Evolutionary conservation across 768 basidiomycete species (phyloP).

Genomic region (Tephrocybe sp.): DNA sequence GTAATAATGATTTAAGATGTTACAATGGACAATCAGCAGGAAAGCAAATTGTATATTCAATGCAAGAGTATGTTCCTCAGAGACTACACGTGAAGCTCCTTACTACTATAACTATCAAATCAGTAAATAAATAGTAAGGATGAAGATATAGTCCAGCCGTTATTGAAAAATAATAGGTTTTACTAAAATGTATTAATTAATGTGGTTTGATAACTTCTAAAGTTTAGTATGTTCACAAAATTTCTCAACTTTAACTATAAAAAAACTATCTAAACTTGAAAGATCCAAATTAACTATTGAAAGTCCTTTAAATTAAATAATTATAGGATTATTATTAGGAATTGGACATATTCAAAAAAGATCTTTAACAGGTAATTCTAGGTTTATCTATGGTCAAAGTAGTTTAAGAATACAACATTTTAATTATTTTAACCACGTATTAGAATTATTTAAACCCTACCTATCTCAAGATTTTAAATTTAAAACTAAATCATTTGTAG

Average conservation of each 20-base stretch:
- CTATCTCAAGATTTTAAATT: constrained; percentile 5
- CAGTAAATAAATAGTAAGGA: neutral
- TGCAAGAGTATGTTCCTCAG: constrained; percentile 6
- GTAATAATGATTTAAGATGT: too few relatives aligned
- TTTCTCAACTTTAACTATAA: neutral
- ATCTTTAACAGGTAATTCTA: neutral
- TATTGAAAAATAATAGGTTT: constrained; percentile 2
- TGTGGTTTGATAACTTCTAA: too few relatives aligned
- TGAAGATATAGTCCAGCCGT: constrained; percentile 6
- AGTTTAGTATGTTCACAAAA: too few relatives aligned
- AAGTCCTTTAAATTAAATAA: neutral
- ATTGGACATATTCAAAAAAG: neutral
- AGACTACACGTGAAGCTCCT: constrained; percentile 10
- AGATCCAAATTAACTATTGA: neutral
- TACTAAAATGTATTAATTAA: too few relatives aligned
- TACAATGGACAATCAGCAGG: constrained; percentile 11
- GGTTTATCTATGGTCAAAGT: constrained; percentile 1
- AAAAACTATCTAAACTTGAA: neutral
- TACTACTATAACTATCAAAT: neutral
- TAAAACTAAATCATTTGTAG: constrained; percentile 1
- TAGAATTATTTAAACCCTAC: constrained; percentile 1
- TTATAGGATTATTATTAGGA: neutral
- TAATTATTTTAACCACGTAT: constrained; percentile 2
- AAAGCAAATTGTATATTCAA: constrained; percentile 3
- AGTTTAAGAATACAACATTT: neutral